Conservation (phyloP, 2,329 filamentous ascomycete genomes). For the Mycosphaerelloides madeirae region DNA sequence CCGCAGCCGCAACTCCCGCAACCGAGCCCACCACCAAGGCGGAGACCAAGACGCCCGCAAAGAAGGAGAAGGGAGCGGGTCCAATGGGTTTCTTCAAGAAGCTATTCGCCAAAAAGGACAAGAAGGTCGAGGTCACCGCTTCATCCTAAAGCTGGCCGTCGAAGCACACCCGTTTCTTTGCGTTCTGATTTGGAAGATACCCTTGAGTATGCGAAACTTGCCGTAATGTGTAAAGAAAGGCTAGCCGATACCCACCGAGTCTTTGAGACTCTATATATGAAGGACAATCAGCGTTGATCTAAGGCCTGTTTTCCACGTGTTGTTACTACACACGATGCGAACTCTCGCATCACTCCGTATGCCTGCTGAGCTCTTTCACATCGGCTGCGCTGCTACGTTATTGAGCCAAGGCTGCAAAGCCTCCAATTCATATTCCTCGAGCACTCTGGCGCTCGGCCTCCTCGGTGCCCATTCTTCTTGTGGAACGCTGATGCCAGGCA, state of each 20-base stretch:
- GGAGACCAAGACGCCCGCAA: constrained; percentile 1
- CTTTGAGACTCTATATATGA: no score
- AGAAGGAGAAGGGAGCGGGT: constrained; percentile 3
- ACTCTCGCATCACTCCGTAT: no score
- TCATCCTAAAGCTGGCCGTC: background rate
- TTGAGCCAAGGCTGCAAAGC: constrained; percentile 19
- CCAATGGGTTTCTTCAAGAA: constrained; percentile 1
- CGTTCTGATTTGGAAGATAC: background rate
- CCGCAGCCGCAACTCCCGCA: background rate
- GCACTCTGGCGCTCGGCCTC: constrained; percentile 14
- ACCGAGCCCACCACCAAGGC: constrained; percentile 1
- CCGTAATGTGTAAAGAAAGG: no score
- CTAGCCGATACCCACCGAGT: no score
- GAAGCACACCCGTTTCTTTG: no score
- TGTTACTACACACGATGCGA: no score
- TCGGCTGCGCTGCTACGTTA: constrained; percentile 4
- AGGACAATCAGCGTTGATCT: no score
- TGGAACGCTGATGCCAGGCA: constrained; percentile 21
- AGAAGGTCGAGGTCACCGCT: constrained; percentile 4
- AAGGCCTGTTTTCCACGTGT: no score
- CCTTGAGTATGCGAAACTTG: background rate
- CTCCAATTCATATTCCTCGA: constrained; percentile 18
- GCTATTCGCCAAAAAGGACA: constrained; percentile 6
- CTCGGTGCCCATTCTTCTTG: constrained; percentile 17
- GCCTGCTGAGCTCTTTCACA: no score